phyloP scores from a whole-genome alignment of 257 asterid species.

The Nicotiana otophora region DNA sequence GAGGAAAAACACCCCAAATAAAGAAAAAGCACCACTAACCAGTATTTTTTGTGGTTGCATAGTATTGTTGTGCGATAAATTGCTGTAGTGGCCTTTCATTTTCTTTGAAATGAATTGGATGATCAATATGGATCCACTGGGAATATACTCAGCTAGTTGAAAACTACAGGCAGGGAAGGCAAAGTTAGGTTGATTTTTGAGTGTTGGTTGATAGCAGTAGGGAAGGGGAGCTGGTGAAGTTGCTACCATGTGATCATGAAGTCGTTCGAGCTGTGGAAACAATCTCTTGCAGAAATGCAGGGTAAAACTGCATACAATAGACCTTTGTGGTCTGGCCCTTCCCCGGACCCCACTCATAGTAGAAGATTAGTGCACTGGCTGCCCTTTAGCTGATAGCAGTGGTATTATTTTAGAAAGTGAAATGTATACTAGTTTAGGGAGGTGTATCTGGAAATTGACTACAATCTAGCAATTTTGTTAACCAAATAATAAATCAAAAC shows the following conservation, averaged over 20 bases:
- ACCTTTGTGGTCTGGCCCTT: too few species aligned
- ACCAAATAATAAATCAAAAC: background rate
- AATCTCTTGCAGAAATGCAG: too few species aligned
- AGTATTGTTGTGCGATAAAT: background rate
- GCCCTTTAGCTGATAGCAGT: background rate
- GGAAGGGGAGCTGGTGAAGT: too few species aligned
- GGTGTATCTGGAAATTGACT: background rate
- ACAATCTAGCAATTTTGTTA: background rate
- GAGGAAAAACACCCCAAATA: background rate
- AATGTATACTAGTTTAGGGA: background rate
- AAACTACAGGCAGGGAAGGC: background rate
- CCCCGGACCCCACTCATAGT: too few species aligned
- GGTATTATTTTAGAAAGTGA: background rate
- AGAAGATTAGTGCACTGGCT: too few species aligned
- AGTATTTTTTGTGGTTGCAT: background rate
- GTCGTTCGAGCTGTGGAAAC: too few species aligned
- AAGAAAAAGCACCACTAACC: background rate
- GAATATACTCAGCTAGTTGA: background rate
- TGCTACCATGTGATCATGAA: too few species aligned
- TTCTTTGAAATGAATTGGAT: background rate
- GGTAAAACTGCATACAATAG: too few species aligned
- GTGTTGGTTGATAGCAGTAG: background rate
- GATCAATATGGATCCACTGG: background rate
- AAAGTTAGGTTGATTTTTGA: background rate
- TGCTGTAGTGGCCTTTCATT: background rate